Percentiles rank a stretch among this genome's conserved stretches.
Conservation (phyloP, 1,284 basidiomycete genomes). For the Cryptococcus neoformans region DNA sequence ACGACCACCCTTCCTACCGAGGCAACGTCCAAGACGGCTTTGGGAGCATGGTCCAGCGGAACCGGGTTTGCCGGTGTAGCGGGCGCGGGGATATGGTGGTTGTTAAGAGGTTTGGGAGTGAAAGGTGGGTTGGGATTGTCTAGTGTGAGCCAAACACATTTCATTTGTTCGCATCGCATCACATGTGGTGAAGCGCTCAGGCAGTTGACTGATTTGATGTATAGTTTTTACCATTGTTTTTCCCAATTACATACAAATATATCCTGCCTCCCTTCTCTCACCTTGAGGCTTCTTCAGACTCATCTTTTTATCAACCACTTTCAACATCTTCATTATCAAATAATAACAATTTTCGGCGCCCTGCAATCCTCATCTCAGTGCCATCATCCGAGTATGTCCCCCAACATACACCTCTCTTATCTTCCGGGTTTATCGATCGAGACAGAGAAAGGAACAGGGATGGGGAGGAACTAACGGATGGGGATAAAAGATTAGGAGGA, state of each 20-base stretch:
- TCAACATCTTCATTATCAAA: neutral
- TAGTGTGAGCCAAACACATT: conserved; percentile 23
- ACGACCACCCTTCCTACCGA: conserved; percentile 63
- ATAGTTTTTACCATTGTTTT: conserved; percentile 72
- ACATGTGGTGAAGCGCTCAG: neutral
- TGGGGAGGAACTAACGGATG: neutral
- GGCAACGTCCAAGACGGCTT: conserved; percentile 45
- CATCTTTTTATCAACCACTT: conserved; percentile 24
- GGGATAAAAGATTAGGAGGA: neutral
- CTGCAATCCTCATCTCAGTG: conserved; percentile 56
- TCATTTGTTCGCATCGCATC: neutral
- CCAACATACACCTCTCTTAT: neutral
- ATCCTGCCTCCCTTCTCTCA: conserved; percentile 58
- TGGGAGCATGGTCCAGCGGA: conserved; percentile 77
- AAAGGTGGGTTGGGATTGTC: conserved; percentile 76
- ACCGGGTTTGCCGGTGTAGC: conserved; percentile 92
- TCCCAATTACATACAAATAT: conserved; percentile 68
- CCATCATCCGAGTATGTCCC: conserved; percentile 20
- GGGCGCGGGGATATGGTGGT: conserved; percentile 94
- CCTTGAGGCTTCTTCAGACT: conserved; percentile 19
- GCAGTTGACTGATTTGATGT: neutral
- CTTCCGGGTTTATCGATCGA: neutral
- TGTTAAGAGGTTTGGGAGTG: conserved; percentile 81
- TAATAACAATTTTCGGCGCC: conserved; percentile 44
- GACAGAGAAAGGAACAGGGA: neutral